Evolutionary conservation across 1,139 yeast species (phyloP), one percentile per base, ranked within the genome.

Genomic region (Hyphopichia burtonii): DNA sequence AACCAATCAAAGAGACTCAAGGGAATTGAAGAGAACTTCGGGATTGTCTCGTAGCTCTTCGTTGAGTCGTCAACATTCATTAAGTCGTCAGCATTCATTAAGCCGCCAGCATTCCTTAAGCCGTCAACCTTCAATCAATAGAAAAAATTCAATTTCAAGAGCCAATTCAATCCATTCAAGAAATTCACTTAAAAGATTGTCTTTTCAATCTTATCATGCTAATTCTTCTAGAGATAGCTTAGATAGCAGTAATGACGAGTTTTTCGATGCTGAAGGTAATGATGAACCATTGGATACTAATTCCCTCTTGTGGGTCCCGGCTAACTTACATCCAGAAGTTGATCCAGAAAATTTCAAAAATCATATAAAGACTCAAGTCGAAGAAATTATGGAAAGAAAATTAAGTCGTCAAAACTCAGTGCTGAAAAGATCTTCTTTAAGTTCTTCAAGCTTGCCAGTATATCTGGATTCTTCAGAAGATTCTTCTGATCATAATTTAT

Each of bases 301-400:
- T 38, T 49, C 62, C 41, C 61, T 83, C 14, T 66, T 90, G 40
- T 91, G 99, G 99, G 97, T 93, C 1, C 97, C 98, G 0, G 98
- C 98, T 1, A 83, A 82, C 49, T 76, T 89, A 38, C 99, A 93
- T 59, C 98, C 99, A 1, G 93, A 86, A 55, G 80, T 93, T 15
- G 91, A 95, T 31, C 98, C 98, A 1, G 95, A 88, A 53, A 89
- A 87, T 53, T 93, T 90, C 75, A 78, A 85, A 52, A 78, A 82
- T 48, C 90, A 89, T 64, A 88, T 93, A 32, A 86, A 86, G 54
- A 76, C 81, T 40, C 86, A 93, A 19, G 83, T 90, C 16, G 85
- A 86, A 47, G 95, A 86, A 55, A 74, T 89, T 47, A 75, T 82
- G 54, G 79, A 79, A 45, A 71, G 74, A 33, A 58, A 63, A 47